Base-by-base conservation (phyloP, 495 filamentous ascomycete species). In the Xylaria curta region DNA sequence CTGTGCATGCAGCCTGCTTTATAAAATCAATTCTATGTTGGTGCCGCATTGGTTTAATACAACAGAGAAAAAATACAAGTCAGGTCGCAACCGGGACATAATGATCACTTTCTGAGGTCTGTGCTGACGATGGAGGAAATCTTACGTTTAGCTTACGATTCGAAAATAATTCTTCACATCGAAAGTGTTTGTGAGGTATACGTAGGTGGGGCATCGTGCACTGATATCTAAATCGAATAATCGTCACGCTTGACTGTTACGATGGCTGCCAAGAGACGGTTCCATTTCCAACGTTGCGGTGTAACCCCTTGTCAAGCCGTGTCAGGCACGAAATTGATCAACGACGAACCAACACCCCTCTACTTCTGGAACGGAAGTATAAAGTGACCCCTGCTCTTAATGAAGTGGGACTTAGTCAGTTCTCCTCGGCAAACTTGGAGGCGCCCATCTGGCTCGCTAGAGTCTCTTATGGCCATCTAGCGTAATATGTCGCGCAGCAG, bases 331-430 rank as follows among this genome's bases (percentile, higher is more conserved):
- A 61, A 40, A 53, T 62, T 51, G 44, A 70, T 36, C 54, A 51
- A 63, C 66, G 26, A 70, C 44, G 38, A 61, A 31, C 68, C 54
- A 63, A 70, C 46, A n/a, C 38, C 42, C 58, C 46, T 12, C 58
- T 53, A 21, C 58, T 63, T 70, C 53, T 70, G 58, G 68, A 60
- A 70, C 68, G 68, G 58, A 70, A 51, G 58, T 49, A 15, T 49
- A 15, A 46, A 38, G 42, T 42, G 28, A 47, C 44, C 53, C 66
- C 56, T 61, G 53, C 10, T 61, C 56, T 38, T 69, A 38, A 33
- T 42, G 24, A 47, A 47, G 65, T 53, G 65, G 21, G 47, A 56
- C 47, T 38, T 15, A 40, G 47, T 54, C 36, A 24, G 26, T 66
- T 26, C n/a, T 28, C n/a, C 26, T 42, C 42, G 15, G 42, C 24